These are phyloP conservation scores for Phytopythium kandeliae DNA, from an alignment of 352 stramenopile genomes.

Conservation along the genomic window DNA sequence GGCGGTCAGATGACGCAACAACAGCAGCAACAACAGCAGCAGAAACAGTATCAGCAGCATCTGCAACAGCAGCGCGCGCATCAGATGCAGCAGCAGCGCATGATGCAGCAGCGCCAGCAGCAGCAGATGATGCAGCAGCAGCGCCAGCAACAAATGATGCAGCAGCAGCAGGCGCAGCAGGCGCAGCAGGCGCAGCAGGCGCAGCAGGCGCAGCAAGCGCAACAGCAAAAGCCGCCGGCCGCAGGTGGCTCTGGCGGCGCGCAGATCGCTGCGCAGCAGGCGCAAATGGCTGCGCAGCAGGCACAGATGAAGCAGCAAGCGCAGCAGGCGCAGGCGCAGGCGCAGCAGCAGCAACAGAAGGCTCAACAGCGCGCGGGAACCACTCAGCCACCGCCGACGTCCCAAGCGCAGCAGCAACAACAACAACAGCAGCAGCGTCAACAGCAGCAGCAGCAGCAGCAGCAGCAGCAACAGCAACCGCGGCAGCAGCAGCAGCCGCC, in stretches of 20 bases:
- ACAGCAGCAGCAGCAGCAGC: slow-evolving; percentile 12
- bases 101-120: slow-evolving; percentile 26
- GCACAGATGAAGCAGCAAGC: slow-evolving; percentile 26
- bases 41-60: slow-evolving; percentile 35
- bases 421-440: slow-evolving; percentile 12
- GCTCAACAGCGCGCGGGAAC: slow-evolving; percentile 3
- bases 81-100: slow-evolving; percentile 48
- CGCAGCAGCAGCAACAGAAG: slow-evolving; percentile 20
- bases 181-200: too few relatives aligned
- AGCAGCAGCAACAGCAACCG: slow-evolving; percentile 23
- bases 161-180: too few relatives aligned
- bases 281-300: slow-evolving; percentile 10
- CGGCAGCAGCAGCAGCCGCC: slow-evolving; percentile 16
- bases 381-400: slow-evolving; percentile 5
- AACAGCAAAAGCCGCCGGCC: too few relatives aligned
- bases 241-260: background rate
- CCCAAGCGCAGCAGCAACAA: slow-evolving; percentile 20
- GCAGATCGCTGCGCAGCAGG: slow-evolving; percentile 11
- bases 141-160: slow-evolving; percentile 31
- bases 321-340: slow-evolving; percentile 17
- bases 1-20: slow-evolving; percentile 5
- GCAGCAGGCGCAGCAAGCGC: too few relatives aligned
- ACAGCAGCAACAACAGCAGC: slow-evolving; percentile 8
- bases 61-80: slow-evolving; percentile 44
- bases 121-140: slow-evolving; percentile 41